These are phyloP conservation scores for Candida quercuum DNA, from an alignment of 805 yeast species.

Conservation along the genomic window DNA sequence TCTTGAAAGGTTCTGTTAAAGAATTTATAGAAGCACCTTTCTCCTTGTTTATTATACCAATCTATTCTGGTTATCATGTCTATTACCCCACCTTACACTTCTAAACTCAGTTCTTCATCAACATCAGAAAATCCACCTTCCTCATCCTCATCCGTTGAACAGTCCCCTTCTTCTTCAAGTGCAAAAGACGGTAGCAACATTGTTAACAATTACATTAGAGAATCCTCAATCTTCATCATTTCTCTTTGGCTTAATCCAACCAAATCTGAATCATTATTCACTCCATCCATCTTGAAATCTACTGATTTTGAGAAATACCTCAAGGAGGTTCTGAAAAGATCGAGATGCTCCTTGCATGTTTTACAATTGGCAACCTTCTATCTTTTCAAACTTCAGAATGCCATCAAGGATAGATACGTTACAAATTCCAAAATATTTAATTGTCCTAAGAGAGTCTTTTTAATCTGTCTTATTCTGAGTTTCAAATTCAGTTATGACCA, in stretches of 20 bases:
- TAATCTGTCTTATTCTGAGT: conserved; percentile 65
- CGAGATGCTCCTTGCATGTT: conserved; percentile 55
- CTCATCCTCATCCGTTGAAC: background rate
- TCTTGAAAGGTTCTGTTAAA: too few relatives aligned
- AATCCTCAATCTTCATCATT: conserved; percentile 10
- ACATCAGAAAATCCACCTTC: background rate
- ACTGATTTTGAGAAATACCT: conserved; percentile 23
- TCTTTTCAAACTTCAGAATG: conserved; percentile 40
- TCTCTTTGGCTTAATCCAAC: conserved; percentile 17
- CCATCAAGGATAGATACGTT: conserved; percentile 10
- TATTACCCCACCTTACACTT: conserved; percentile 1
- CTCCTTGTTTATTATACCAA: background rate
- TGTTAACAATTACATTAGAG: conserved; percentile 9
- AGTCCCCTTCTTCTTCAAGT: background rate
- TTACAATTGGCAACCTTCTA: conserved; percentile 67
- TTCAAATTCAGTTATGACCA: conserved; percentile 71
- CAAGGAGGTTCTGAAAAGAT: conserved; percentile 40
- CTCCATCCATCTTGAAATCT: too few relatives aligned
- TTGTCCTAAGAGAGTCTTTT: conserved; percentile 63
- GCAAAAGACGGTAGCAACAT: conserved; percentile 3
- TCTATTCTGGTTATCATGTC: background rate
- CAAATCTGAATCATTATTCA: too few relatives aligned
- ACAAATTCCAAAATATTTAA: conserved; percentile 1
- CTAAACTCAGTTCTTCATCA: background rate
- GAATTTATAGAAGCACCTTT: background rate